A percentile compares a stretch with the other conserved stretches of the same genome.
Conservation (phyloP, 1,284 basidiomycete species). For the Cryptococcus deneoformans region DNA sequence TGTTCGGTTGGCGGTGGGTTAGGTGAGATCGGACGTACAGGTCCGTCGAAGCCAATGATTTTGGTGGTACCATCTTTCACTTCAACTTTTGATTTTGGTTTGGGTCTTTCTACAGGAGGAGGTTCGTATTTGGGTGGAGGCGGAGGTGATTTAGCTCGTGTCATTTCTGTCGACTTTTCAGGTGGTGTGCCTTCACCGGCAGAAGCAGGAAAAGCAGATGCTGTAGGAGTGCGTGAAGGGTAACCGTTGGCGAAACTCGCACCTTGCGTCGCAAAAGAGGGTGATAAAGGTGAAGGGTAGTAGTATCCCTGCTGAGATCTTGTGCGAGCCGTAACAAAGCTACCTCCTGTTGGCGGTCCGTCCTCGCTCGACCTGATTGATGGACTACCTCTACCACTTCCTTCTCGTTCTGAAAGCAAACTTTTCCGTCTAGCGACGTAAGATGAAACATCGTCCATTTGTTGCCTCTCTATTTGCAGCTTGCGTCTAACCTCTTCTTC, state of each 20-base stretch:
- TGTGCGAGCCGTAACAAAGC: conserved; percentile 8
- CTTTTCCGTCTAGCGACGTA: conserved; percentile 38
- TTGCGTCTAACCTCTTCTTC: conserved; percentile 36
- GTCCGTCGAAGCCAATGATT: conserved; percentile 38
- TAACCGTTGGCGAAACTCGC: conserved; percentile 17
- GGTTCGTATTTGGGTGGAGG: background rate
- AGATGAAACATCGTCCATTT: conserved; percentile 40
- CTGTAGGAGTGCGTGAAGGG: conserved; percentile 7
- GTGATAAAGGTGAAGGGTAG: conserved; percentile 38
- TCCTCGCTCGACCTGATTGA: conserved; percentile 29
- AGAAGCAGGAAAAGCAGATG: conserved; percentile 13
- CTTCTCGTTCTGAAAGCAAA: conserved; percentile 29
- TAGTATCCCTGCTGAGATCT: conserved; percentile 22
- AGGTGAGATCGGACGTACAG: conserved; percentile 11
- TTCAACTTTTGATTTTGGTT: conserved; percentile 19
- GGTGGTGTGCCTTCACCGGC: conserved; percentile 14
- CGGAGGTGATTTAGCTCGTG: background rate
- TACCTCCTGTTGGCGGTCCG: conserved; percentile 11
- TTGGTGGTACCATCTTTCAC: conserved; percentile 28
- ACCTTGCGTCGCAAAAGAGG: conserved; percentile 2
- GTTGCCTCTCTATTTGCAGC: conserved; percentile 34
- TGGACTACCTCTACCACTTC: conserved; percentile 34
- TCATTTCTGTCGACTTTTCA: conserved; percentile 23
- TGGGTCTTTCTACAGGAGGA: background rate
- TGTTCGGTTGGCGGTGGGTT: background rate